Conservation (phyloP, 2,329 filamentous ascomycete species). For the Tolypocladium tundrense region DNA sequence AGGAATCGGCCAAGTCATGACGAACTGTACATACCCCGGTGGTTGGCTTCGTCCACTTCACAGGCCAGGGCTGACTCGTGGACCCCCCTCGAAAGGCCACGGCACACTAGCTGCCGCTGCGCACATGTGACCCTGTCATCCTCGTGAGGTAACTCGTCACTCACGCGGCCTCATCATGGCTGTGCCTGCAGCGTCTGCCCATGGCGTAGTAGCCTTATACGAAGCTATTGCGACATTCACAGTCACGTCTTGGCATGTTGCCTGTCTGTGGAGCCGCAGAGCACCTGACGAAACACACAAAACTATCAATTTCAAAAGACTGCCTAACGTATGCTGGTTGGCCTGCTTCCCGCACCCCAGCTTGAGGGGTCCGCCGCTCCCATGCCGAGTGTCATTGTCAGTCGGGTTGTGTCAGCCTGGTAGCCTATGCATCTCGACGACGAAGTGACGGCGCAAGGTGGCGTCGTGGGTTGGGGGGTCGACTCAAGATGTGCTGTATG, state of each 20-base stretch:
- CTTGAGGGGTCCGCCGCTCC: neutral
- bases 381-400: neutral
- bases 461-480: neutral
- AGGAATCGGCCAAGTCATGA: neutral
- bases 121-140: neutral
- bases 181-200: neutral
- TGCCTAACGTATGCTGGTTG: slow-evolving; percentile 3
- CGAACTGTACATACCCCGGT: neutral
- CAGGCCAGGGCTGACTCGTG: neutral
- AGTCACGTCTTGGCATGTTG: neutral
- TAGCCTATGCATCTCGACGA: neutral
- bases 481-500: neutral
- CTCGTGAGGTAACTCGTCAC: neutral
- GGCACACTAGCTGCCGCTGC: neutral
- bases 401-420: neutral
- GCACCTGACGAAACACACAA: neutral
- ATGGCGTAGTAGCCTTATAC: neutral
- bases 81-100: neutral
- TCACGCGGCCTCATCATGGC: neutral
- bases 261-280: neutral
- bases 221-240: neutral
- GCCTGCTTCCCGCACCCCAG: neutral
- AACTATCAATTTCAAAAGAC: slow-evolving; percentile 5
- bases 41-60: neutral
- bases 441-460: neutral